phyloP scores from a whole-genome alignment of 139 green algal genomes.

The Coccomyxa sp. region DNA sequence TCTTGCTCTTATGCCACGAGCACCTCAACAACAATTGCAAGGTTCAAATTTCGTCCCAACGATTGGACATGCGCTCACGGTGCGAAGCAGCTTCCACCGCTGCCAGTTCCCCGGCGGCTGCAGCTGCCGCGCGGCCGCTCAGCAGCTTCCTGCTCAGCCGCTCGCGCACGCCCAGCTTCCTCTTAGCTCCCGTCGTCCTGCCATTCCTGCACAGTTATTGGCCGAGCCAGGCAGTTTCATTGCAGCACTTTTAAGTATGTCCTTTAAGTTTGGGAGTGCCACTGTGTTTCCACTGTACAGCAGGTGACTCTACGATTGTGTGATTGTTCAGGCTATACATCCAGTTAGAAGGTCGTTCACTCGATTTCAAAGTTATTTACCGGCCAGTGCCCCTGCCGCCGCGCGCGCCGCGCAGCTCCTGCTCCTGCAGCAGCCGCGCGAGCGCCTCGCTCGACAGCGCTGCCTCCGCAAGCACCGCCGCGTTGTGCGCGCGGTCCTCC shows the following conservation, averaged over 20 bases:
- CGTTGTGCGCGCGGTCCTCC: slow-evolving; percentile 14
- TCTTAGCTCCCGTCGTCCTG: neutral
- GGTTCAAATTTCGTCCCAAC: neutral
- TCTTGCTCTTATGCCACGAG: neutral
- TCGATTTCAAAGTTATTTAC: too few relatives aligned
- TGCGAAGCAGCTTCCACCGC: neutral
- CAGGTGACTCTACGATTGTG: too few relatives aligned
- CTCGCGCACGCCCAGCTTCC: slow-evolving; percentile 6
- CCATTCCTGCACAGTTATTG: neutral
- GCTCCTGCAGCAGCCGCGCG: neutral
- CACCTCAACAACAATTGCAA: neutral
- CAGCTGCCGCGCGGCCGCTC: neutral
- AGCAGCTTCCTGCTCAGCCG: slow-evolving; percentile 18
- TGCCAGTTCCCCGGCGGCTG: neutral
- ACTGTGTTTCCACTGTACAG: neutral
- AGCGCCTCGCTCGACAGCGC: slow-evolving; percentile 4
- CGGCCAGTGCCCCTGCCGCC: too few relatives aligned
- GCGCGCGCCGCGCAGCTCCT: neutral
- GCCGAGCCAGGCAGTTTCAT: too few relatives aligned
- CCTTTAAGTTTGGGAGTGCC: neutral
- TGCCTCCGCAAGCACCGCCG: slow-evolving; percentile 8
- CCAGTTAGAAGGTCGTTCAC: too few relatives aligned
- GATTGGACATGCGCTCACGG: slow-evolving; percentile 4
- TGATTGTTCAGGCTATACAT: too few relatives aligned
- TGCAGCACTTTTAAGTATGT: too few relatives aligned